phyloP scores from a whole-genome alignment of 345 rosid species.

The Geranium rotundifolium region DNA sequence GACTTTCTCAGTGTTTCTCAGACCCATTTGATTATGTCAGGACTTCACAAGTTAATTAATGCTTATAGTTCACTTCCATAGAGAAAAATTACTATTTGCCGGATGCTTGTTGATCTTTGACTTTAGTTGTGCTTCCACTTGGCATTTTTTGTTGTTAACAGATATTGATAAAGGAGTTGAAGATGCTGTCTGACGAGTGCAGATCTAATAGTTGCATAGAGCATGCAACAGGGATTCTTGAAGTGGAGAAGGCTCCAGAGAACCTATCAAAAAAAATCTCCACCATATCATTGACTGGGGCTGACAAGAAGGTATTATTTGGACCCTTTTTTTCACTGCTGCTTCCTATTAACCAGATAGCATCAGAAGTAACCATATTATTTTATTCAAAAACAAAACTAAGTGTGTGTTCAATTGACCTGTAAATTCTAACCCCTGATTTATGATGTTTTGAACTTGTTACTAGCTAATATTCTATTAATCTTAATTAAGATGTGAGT shows the following conservation, averaged over 20 bases:
- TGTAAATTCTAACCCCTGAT: too few relatives aligned
- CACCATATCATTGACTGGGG: constrained; percentile 49
- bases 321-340: neutral
- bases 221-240: constrained; percentile 79
- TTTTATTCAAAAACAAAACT: too few relatives aligned
- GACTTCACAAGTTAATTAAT: neutral
- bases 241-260: constrained; percentile 69
- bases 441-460: too few relatives aligned
- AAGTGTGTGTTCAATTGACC: neutral
- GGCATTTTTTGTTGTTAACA: constrained; percentile 12
- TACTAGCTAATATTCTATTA: too few relatives aligned
- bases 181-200: constrained; percentile 49
- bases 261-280: constrained; percentile 69
- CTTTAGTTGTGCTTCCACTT: too few relatives aligned
- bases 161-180: constrained; percentile 52
- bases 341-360: neutral
- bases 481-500: too few relatives aligned
- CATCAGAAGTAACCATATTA: neutral
- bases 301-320: constrained; percentile 51
- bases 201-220: constrained; percentile 85
- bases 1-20: neutral
- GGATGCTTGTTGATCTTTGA: neutral
- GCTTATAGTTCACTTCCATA: too few relatives aligned
- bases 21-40: neutral
- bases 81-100: too few relatives aligned